phyloP scores from a whole-genome alignment of 2,329 filamentous ascomycete genomes.

The Penicillium sp. region DNA sequence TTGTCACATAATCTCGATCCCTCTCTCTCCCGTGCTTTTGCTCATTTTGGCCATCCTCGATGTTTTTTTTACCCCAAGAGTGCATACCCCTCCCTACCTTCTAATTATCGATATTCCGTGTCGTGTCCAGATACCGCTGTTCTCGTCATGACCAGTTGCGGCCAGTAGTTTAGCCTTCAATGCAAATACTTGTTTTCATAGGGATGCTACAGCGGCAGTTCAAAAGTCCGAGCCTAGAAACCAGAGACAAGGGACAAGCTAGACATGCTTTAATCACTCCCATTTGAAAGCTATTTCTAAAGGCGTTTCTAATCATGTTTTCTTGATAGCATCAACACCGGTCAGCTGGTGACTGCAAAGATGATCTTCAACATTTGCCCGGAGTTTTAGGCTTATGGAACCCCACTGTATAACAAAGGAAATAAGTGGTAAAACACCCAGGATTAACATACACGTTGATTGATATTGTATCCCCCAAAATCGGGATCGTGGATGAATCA shows the following conservation, averaged over 20 bases:
- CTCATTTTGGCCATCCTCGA: conserved; percentile 12
- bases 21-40: conserved; percentile 5
- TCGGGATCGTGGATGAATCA: not conserved
- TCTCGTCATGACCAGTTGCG: conserved; percentile 30
- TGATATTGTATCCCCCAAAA: not conserved
- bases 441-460: not conserved
- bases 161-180: conserved; percentile 33
- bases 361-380: too few species aligned
- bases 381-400: too few species aligned
- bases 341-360: too few species aligned
- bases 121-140: conserved; percentile 36
- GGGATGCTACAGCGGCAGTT: not conserved
- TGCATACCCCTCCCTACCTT: conserved; percentile 31
- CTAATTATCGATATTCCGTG: conserved; percentile 36
- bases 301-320: too few species aligned
- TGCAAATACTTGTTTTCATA: conserved; percentile 34
- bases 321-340: too few species aligned
- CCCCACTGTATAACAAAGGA: too few species aligned
- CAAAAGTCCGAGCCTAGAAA: too few species aligned
- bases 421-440: not conserved
- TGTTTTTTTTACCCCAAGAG: conserved; percentile 15
- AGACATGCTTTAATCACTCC: too few species aligned
- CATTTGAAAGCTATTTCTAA: too few species aligned
- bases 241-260: too few species aligned
- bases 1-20: conserved; percentile 13